Evolutionary conservation across 106 monocot species (phyloP), one percentile per base, ranked within the genome.

Genomic region (Dendrobium catenatum): DNA sequence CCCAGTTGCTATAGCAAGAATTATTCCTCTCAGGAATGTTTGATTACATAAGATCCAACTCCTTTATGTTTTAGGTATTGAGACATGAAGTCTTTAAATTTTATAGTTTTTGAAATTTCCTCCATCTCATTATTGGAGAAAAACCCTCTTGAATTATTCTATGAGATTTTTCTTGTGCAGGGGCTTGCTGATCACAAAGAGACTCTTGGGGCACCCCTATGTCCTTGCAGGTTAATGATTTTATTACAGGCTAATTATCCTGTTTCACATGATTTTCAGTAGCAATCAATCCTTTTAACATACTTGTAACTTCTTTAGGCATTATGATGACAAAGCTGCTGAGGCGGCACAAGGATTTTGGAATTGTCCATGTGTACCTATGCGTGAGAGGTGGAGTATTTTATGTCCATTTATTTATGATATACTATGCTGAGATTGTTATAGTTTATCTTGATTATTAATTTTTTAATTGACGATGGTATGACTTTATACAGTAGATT

Each of bases 281-380:
- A 55, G 58, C 56, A 80, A 47, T 7, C 48, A 48, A 42, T 76
- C 10, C 47, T 24, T 33, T 19, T 47, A 18, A 77, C 64, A 33
- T 54, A 31, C 24, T 55, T 82, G 68, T 83, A 79, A 76, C 10
- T 76, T 76, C 47, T 84, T 75, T 72, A 95, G 98, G 90, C 98
- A 99, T 90, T 99, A 99, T 85, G 98, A 99, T 86, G 95, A 99
- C 83, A 99, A 99, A 89, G 87, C 95, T 27, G 95, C 98, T 55
- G 98, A 99, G 79, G 98, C 58, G 85, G 89, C 83, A 11, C 98
- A 99, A 79, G 95, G 98, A 79, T 95, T 91, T 91, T 99, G 98
- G 98, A 99, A 99, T 84, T 99, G 98, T 83, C 98, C 98, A 44
- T 99, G 98, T 85, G 95, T 99, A 58, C 98, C 98, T 61, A 98